A percentile compares a stretch with the other conserved stretches of the same genome.
These are phyloP conservation scores for Torrubiellomyces zombiae DNA, from an alignment of 2,329 filamentous ascomycete species.

Conservation along the genomic window DNA sequence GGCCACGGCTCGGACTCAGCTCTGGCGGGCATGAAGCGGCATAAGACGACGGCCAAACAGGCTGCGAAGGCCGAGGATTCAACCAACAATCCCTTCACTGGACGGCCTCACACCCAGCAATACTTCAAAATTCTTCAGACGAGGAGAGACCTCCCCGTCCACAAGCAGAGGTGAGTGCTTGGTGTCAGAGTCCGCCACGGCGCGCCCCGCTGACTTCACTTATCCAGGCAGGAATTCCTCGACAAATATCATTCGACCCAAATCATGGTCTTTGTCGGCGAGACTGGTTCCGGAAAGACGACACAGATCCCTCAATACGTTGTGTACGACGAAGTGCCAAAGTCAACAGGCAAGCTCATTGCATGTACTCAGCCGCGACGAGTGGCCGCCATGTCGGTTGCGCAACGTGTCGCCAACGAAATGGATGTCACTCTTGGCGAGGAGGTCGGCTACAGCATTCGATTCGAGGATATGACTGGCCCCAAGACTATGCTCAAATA, in stretches of 20 bases:
- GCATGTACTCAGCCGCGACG: conserved; percentile 95
- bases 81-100: conserved; percentile 74
- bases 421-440: conserved; percentile 86
- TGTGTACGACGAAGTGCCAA: conserved; percentile 87
- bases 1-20: conserved; percentile 26
- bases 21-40: conserved; percentile 54
- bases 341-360: conserved; percentile 72
- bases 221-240: conserved; percentile 67
- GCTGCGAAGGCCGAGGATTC: conserved; percentile 63
- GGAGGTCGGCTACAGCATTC: conserved; percentile 96
- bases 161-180: conserved; percentile 60
- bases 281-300: conserved; percentile 98
- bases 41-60: conserved; percentile 63
- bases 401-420: conserved; percentile 92
- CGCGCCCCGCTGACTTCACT: conserved; percentile 1
- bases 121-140: conserved; percentile 84
- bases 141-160: conserved; percentile 73
- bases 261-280: conserved; percentile 95
- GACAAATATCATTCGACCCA: conserved; percentile 84
- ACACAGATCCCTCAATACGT: conserved; percentile 99
- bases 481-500: conserved; percentile 90
- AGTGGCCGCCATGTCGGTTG: conserved; percentile 97
- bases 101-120: conserved; percentile 54
- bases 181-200: not conserved
- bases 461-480: conserved; percentile 90